phyloP scores from a whole-genome alignment of 2,329 filamentous ascomycete genomes.

The Cercospora janseana region DNA sequence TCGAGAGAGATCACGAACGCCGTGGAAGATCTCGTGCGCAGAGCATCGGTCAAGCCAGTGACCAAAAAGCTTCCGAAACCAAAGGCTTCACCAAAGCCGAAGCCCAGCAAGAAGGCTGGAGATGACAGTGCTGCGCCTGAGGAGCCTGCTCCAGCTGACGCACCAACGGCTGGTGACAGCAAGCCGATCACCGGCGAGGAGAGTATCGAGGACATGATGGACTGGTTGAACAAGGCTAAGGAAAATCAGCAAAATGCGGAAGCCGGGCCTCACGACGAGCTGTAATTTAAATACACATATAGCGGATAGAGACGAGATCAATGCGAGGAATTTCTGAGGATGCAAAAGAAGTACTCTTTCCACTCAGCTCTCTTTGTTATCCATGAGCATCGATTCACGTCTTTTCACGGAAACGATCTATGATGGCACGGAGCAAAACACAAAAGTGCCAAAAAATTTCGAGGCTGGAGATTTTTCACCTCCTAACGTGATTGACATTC shows the following conservation, averaged over 20 bases:
- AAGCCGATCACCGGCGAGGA: conserved; percentile 24
- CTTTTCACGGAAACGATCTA: too few species aligned
- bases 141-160: conserved; percentile 13
- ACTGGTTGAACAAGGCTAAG: conserved; percentile 24
- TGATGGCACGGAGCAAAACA: too few species aligned
- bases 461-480: conserved; percentile 7
- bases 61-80: conserved; percentile 24
- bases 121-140: conserved; percentile 18
- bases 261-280: conserved; percentile 21
- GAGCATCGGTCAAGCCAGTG: conserved; percentile 14
- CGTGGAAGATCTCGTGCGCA: conserved; percentile 68
- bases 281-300: conserved; percentile 22
- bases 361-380: too few species aligned
- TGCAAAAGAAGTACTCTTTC: too few species aligned
- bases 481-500: conserved; percentile 8
- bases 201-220: conserved; percentile 28
- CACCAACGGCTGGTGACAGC: conserved; percentile 9
- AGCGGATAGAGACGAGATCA: conserved; percentile 18
- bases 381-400: too few species aligned
- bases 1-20: conserved; percentile 69
- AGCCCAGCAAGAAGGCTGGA: conserved; percentile 25
- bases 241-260: conserved; percentile 11
- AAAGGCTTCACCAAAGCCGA: conserved; percentile 23
- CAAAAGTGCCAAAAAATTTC: not conserved
- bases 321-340: conserved; percentile 4